phyloP scores from a whole-genome alignment of 768 basidiomycete species.

The Leccinum rimulosum region DNA sequence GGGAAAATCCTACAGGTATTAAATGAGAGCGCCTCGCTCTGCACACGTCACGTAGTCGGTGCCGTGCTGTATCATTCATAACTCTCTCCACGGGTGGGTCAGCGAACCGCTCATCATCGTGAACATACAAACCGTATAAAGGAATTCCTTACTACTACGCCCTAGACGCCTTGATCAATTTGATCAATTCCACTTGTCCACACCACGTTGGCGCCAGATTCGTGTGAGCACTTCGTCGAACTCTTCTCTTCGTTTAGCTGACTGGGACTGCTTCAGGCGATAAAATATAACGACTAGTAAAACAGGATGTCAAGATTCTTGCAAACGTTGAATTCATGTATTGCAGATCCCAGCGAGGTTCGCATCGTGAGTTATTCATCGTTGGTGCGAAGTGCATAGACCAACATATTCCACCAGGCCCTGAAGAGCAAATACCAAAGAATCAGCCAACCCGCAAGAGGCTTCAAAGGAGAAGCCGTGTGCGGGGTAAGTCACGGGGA shows the following conservation, averaged over 20 bases:
- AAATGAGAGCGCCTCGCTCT: not conserved
- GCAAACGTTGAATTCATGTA: conserved; percentile 22
- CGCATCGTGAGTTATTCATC: conserved; percentile 12
- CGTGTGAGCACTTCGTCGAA: conserved; percentile 1
- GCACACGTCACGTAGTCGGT: not conserved
- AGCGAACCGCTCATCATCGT: not conserved
- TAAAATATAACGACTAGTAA: conserved; percentile 7
- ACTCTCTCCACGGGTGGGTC: conserved; percentile 1
- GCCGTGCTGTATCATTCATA: conserved; percentile 11
- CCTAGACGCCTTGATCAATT: conserved; percentile 7
- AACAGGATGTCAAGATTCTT: conserved; percentile 7
- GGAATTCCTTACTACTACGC: not conserved
- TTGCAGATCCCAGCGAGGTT: conserved; percentile 15
- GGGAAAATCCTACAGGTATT: conserved; percentile 2
- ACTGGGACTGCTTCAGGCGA: conserved; percentile 5
- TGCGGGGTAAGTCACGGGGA: conserved; percentile 16
- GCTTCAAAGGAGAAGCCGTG: conserved; percentile 19
- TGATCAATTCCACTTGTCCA: conserved; percentile 1
- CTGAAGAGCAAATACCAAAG: conserved; percentile 16
- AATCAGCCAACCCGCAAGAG: conserved; percentile 10
- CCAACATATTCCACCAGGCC: conserved; percentile 7
- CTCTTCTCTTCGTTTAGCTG: not conserved
- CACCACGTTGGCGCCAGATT: not conserved
- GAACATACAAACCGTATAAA: not conserved
- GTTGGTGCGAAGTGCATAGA: not conserved